Base-by-base conservation (phyloP, 768 basidiomycete genomes). In the Suillus placidus region DNA sequence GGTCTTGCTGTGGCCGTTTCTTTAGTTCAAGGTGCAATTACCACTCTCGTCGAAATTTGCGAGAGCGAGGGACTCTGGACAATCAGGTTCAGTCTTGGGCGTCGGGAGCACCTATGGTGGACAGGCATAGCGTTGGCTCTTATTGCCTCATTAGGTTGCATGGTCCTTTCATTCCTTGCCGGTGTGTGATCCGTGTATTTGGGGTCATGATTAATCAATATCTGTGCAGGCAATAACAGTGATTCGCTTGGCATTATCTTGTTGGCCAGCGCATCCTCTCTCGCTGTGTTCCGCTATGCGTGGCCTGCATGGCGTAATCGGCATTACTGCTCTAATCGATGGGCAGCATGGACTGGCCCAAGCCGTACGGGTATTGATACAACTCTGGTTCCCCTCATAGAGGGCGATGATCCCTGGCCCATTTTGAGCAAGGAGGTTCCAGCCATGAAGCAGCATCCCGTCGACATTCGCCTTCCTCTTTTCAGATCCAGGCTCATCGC, bases 291-390 rank as follows among this genome's bases (percentile, higher is more conserved):
- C 35, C 37, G 58, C 20, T 60, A 60, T 60, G 58, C 58, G 7
- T 60, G 37, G 58, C 58, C 30, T 26, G 58, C 58, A 43, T 60
- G 58, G 58, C 37, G 58, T 10, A 60, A 60, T 60, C 37, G 37
- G 6, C 58, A 60, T n/a, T 40, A 60, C n/a, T 40, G 58, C 10
- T 60, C 58, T 43, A 60, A 60, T 37, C 58, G 37, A 37, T 60
- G 37, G 58, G 30, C 32, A 32, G 58, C 58, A 4, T 40, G 35
- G 35, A 60, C 58, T 34, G 58, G 58, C 23, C 37, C 37, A 20
- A 60, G 58, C 35, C 16, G 58, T 23, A 60, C 37, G 2, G 37
- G 37, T 16, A 60, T 60, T 5, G 58, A 60, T n/a, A 5, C 20
- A 23, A 18, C 58, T 42, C 57, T 58, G 26, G 57, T 58, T 20